A percentile compares a stretch with the other conserved stretches of the same genome.
phyloP scores from a whole-genome alignment of 2,329 filamentous ascomycete species.

The Paraconiothyrium brasiliense region DNA sequence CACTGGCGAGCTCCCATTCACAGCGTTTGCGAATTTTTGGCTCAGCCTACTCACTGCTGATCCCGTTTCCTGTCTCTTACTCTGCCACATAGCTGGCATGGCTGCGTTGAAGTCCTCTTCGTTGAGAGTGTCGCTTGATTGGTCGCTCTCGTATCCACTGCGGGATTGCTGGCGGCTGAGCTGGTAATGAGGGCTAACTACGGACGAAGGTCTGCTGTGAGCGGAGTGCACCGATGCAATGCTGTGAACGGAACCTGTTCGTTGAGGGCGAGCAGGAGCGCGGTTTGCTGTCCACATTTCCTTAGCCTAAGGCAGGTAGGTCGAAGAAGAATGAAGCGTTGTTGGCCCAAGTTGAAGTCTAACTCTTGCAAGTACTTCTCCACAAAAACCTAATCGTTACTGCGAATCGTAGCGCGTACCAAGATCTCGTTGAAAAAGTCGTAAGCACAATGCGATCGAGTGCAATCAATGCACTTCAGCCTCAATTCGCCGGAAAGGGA shows the following conservation, averaged over 20 bases:
- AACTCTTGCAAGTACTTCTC: not conserved
- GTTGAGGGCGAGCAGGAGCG: constrained; percentile 35
- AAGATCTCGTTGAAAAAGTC: not conserved
- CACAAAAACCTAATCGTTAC: not conserved
- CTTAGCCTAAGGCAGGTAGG: constrained; percentile 11
- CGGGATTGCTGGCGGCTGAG: constrained; percentile 29
- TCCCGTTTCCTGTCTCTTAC: constrained; percentile 28
- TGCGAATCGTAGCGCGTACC: constrained; percentile 9
- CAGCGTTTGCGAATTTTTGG: constrained; percentile 33
- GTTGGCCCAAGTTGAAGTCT: not conserved
- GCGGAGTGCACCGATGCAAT: constrained; percentile 40
- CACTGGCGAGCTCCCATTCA: constrained; percentile 7
- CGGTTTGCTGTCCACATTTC: constrained; percentile 48
- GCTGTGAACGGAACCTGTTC: constrained; percentile 43
- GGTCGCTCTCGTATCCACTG: constrained; percentile 44
- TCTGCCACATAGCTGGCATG: constrained; percentile 43
- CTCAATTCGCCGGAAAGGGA: constrained; percentile 4
- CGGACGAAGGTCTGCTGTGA: constrained; percentile 33
- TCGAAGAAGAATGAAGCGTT: constrained; percentile 18
- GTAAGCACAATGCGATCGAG: not conserved
- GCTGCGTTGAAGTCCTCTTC: constrained; percentile 36
- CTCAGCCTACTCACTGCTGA: constrained; percentile 32
- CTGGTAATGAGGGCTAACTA: constrained; percentile 37
- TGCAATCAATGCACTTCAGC: constrained; percentile 12
- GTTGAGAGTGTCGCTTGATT: constrained; percentile 39